A percentile compares a stretch with the other conserved stretches of the same genome.
Conservation (phyloP, 345 rosid genomes). For the Barbarea vulgaris region DNA sequence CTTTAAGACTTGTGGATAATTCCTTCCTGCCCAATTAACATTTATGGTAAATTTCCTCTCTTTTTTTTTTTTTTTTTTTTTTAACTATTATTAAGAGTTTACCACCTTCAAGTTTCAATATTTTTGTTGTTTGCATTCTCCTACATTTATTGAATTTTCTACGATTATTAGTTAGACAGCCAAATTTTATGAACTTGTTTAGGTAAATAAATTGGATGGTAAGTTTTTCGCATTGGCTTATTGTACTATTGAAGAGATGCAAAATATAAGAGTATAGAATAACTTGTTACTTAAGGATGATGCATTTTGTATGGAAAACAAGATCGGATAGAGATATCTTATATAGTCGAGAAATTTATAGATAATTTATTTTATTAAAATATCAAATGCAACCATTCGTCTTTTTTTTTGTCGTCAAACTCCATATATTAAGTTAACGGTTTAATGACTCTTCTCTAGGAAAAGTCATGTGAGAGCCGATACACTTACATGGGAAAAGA, state of each 20-base stretch:
- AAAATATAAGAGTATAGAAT: background rate
- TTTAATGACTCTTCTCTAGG: too few relatives aligned
- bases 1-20: constrained; percentile 30
- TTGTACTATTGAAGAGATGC: background rate
- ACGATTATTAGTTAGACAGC: background rate
- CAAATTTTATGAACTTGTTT: background rate
- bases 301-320: background rate
- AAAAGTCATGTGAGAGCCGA: too few relatives aligned
- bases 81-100: background rate
- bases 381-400: too few relatives aligned
- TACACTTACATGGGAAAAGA: too few relatives aligned
- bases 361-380: too few relatives aligned
- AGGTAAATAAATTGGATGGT: background rate
- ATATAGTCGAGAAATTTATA: too few relatives aligned
- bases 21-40: background rate
- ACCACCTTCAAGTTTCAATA: background rate
- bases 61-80: too few relatives aligned
- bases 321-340: background rate
- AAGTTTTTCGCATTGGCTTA: background rate
- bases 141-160: background rate
- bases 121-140: background rate
- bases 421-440: too few relatives aligned
- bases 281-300: background rate
- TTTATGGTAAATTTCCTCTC: background rate
- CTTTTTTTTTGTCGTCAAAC: too few relatives aligned